Evolutionary conservation across 306 rosid genomes (phyloP), one percentile per base, ranked within the genome.

Genomic region (Geum urbanum): DNA sequence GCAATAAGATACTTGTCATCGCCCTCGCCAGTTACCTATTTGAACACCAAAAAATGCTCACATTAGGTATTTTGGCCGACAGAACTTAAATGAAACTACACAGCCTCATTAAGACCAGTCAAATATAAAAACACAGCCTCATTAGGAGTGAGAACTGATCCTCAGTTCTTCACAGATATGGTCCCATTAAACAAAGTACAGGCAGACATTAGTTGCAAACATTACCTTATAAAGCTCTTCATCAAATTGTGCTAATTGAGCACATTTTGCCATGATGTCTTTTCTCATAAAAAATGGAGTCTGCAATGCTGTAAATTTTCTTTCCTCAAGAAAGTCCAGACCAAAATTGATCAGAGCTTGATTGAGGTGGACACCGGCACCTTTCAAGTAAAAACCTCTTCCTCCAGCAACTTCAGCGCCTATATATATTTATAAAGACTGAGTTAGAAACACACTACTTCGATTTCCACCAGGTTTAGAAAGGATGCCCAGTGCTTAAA

Each of bases 1-100:
- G 99, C 99, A 81, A 91, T 94, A 79, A 94, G 82, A 83, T 91
- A 94, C 71, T 94, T 94, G 83, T 94, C 97, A 71, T 94, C 99
- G 41, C 97, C 99, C 75, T 94, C 99, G 45, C 99, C 99, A n/a
- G 97, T 89, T 64, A 91, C 96, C 97, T 91, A 63, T n/a, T 67
- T 45, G 24, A 56, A 77, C 53, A 73, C 54, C 48, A 67, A 72
- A 22, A 32, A 67, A 72, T 45, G 55, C 62, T n/a, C 73, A 53
- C 16, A 19, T 58, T 12, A 9, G 8, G 15, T 13, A 59, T 27
- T 55, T 2, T 22, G 40, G 63, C 13, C 51, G 15, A 56, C 9
- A 64, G 6, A 48, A 41, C 55, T 32, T 16, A 47, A n/a, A n/a
- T n/a, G 18, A 70, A 71, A 37, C 2, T 3, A 44, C 22, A 50